Evolutionary conservation across 257 asterid genomes (phyloP).

Genomic region (Anisodus tanguticus): DNA sequence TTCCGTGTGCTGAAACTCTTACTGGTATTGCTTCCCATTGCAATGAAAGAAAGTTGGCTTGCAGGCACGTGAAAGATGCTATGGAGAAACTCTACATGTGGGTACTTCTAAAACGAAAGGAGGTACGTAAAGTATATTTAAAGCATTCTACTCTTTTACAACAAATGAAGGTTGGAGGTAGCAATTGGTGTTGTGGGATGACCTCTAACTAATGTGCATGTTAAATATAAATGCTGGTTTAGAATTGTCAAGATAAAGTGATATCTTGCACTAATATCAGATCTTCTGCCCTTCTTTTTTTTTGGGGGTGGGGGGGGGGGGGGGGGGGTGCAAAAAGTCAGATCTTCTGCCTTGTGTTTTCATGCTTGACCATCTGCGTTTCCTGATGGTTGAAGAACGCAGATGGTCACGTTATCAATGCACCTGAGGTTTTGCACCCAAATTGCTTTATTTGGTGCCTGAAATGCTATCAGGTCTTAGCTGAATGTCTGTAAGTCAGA

Average conservation of each 20-base stretch:
- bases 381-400: not conserved
- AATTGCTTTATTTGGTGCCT: constrained; percentile 10
- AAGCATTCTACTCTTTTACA: not conserved
- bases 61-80: constrained; percentile 79
- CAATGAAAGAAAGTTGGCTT: constrained; percentile 74
- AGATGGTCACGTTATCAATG: not conserved
- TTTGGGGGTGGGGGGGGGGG: not conserved
- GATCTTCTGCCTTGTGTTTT: constrained; percentile 1
- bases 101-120: constrained; percentile 68
- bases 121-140: constrained; percentile 47
- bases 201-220: constrained; percentile 18
- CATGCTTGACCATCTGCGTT: not conserved
- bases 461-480: constrained; percentile 12
- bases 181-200: constrained; percentile 12
- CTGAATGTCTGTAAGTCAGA: constrained; percentile 19
- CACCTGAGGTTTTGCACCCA: not conserved
- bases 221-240: not conserved
- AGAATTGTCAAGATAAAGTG: too few species aligned
- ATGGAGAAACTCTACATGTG: constrained; percentile 71
- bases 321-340: not conserved
- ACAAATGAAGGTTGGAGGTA: not conserved
- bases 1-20: constrained; percentile 53
- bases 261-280: not conserved
- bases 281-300: not conserved
- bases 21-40: constrained; percentile 70